Percentiles rank a stretch among this genome's conserved stretches.
phyloP scores from a whole-genome alignment of 2,329 filamentous ascomycete species.

The Xylaria arbuscula region DNA sequence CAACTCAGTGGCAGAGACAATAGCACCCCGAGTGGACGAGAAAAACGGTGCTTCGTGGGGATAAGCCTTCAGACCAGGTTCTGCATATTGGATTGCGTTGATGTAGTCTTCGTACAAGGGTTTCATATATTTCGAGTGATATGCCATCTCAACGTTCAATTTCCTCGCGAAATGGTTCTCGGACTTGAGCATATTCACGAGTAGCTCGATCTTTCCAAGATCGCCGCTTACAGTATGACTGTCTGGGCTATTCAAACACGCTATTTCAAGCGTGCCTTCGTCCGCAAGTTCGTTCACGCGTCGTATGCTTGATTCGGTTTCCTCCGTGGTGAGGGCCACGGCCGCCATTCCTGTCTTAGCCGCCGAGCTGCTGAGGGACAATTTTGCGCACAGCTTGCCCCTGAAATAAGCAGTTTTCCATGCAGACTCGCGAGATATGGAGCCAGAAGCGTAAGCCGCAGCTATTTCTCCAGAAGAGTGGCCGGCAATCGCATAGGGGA shows the following conservation, averaged over 20 bases:
- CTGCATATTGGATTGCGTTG: slow-evolving; percentile 21
- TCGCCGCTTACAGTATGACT: slow-evolving; percentile 46
- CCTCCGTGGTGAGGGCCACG: slow-evolving; percentile 28
- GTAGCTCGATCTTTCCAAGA: slow-evolving; percentile 26
- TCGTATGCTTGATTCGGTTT: slow-evolving; percentile 29
- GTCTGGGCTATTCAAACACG: slow-evolving; percentile 41
- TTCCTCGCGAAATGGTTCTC: slow-evolving; percentile 40
- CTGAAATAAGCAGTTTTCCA: slow-evolving; percentile 53
- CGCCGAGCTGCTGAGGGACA: slow-evolving; percentile 20
- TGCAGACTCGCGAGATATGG: slow-evolving; percentile 47
- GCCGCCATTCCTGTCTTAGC: slow-evolving; percentile 37
- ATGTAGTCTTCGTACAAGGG: slow-evolving; percentile 45
- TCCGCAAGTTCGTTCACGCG: slow-evolving; percentile 21
- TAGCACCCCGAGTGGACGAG: slow-evolving; percentile 32
- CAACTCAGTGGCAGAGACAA: slow-evolving; percentile 23
- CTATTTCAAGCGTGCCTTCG: slow-evolving; percentile 37
- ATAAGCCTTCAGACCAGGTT: slow-evolving; percentile 26
- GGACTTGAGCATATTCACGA: slow-evolving; percentile 30
- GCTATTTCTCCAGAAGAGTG: slow-evolving; percentile 57
- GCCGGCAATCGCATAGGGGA: slow-evolving; percentile 50
- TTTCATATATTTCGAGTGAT: slow-evolving; percentile 51
- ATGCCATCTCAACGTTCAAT: slow-evolving; percentile 42
- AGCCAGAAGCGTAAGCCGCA: slow-evolving; percentile 53
- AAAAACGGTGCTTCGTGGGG: slow-evolving; percentile 31
- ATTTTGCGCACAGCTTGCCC: slow-evolving; percentile 42